Percentiles rank a stretch among this genome's conserved stretches.
Conservation (phyloP, 495 filamentous ascomycete genomes). For the Podospora pseudoanserina region DNA sequence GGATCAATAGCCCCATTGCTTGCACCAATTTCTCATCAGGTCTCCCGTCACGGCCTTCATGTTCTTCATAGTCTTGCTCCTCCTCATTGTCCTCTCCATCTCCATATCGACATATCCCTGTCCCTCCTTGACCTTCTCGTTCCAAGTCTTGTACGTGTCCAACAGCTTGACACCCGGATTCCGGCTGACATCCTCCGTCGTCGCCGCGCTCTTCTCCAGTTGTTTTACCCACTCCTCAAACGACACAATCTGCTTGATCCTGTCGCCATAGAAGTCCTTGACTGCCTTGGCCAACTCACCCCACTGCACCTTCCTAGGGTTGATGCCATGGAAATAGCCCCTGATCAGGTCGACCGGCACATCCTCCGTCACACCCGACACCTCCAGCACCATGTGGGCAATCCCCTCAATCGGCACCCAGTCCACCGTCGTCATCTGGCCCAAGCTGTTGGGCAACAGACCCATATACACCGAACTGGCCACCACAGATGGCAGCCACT, state of each 20-base stretch:
- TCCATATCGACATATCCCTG: slow-evolving; percentile 31
- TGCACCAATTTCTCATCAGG: slow-evolving; percentile 50
- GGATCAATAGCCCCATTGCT: slow-evolving; percentile 43
- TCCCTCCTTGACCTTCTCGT: slow-evolving; percentile 16
- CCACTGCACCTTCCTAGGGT: slow-evolving; percentile 41
- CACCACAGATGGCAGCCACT: slow-evolving; percentile 56
- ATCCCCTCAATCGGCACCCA: slow-evolving; percentile 54
- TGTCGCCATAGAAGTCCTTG: slow-evolving; percentile 35
- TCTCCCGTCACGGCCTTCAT: slow-evolving; percentile 37
- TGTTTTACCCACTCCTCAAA: slow-evolving; percentile 41
- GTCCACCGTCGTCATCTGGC: slow-evolving; percentile 42
- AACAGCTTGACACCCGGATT: slow-evolving; percentile 48
- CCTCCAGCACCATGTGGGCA: slow-evolving; percentile 38
- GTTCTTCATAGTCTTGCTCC: slow-evolving; percentile 37
- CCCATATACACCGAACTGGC: slow-evolving; percentile 43
- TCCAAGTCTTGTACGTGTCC: slow-evolving; percentile 39
- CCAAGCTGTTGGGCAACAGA: slow-evolving; percentile 39
- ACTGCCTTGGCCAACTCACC: slow-evolving; percentile 30
- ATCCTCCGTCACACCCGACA: slow-evolving; percentile 29
- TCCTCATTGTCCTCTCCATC: slow-evolving; percentile 27
- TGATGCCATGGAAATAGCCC: slow-evolving; percentile 51
- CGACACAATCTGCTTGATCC: slow-evolving; percentile 35
- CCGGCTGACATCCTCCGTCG: slow-evolving; percentile 29
- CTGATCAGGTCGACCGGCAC: slow-evolving; percentile 28
- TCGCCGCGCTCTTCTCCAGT: slow-evolving; percentile 35